A percentile compares a stretch with the other conserved stretches of the same genome.
These are phyloP conservation scores for Aphanomyces stellatus DNA, from an alignment of 352 stramenopile species.

Conservation along the genomic window DNA sequence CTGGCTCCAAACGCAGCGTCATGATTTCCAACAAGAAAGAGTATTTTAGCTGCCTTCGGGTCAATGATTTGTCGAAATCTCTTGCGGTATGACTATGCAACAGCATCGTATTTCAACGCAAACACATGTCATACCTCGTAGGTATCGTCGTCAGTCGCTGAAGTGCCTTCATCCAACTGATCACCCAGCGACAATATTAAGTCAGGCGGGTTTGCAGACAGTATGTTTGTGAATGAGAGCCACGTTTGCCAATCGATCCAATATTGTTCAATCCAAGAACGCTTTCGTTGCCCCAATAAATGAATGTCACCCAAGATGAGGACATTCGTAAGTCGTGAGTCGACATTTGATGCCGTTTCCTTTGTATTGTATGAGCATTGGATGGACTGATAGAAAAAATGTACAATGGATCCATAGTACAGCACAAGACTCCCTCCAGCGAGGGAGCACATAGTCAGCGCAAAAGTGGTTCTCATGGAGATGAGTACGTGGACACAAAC, in stretches of 20 bases:
- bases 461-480: too few relatives aligned
- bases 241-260: conserved; percentile 66
- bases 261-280: conserved; percentile 39
- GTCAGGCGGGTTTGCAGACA: conserved; percentile 43
- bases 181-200: conserved; percentile 59
- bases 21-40: conserved; percentile 72
- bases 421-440: too few relatives aligned
- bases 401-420: too few relatives aligned
- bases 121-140: too few relatives aligned
- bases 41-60: conserved; percentile 31
- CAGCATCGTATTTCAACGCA: too few relatives aligned
- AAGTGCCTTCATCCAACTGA: conserved; percentile 61
- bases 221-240: conserved; percentile 25
- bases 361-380: too few relatives aligned
- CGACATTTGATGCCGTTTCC: too few relatives aligned
- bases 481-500: too few relatives aligned
- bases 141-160: conserved; percentile 36
- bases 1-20: conserved; percentile 56
- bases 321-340: too few relatives aligned
- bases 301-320: conserved; percentile 68
- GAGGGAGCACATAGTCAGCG: too few relatives aligned
- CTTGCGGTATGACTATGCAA: conserved; percentile 43
- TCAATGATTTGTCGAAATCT: conserved; percentile 40
- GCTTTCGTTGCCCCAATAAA: conserved; percentile 55
- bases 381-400: too few relatives aligned